These are phyloP conservation scores for Rhododendron simsii DNA, from an alignment of 148 eudicot species.

Conservation along the genomic window DNA sequence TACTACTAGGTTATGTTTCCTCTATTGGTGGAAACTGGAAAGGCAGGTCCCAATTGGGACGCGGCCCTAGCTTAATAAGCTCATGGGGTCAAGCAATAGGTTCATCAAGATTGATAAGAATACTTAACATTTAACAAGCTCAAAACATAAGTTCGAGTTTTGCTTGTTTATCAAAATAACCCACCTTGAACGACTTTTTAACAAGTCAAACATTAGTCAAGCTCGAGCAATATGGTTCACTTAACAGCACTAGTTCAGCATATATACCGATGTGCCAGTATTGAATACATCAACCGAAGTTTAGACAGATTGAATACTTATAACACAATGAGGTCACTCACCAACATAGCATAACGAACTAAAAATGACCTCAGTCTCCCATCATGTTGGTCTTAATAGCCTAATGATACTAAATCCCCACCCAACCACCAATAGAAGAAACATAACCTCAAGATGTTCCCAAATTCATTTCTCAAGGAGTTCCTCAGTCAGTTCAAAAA, in stretches of 20 bases:
- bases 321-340: not conserved
- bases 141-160: not conserved
- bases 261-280: not conserved
- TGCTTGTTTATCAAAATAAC: not conserved
- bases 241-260: not conserved
- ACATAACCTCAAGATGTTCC: not conserved
- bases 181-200: not conserved
- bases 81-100: not conserved
- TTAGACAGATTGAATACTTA: not conserved
- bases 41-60: not conserved
- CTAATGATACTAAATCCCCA: not conserved
- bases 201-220: not conserved
- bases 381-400: not conserved
- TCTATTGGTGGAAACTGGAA: not conserved
- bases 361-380: not conserved
- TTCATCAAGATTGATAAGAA: not conserved
- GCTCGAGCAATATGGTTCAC: not conserved
- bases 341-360: not conserved
- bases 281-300: not conserved
- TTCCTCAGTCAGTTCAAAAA: no score
- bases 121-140: not conserved
- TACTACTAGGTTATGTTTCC: no score
- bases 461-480: not conserved
- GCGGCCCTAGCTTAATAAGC: not conserved
- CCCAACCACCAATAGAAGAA: not conserved